Evolutionary conservation across 495 filamentous ascomycete species (phyloP).

Genomic region (Xylaria curta): DNA sequence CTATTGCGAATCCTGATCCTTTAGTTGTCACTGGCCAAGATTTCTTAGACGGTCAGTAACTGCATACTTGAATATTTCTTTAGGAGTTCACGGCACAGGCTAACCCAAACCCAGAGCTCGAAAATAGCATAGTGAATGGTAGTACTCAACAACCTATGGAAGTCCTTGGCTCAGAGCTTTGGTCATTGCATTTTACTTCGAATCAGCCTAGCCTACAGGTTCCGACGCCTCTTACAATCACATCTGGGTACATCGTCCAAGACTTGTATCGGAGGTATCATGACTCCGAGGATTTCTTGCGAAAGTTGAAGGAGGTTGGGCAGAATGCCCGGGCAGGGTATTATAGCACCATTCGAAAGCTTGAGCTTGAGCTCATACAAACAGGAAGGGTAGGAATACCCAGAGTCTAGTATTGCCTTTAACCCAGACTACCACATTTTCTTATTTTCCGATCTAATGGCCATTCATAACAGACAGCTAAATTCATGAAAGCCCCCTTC

Average conservation of each 20-base stretch:
- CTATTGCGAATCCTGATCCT: constrained; percentile 24
- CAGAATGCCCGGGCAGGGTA: constrained; percentile 38
- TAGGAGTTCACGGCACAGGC: constrained; percentile 2
- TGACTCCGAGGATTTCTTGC: constrained; percentile 32
- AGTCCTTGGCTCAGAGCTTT: constrained; percentile 43
- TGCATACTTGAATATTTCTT: neutral
- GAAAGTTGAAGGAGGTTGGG: constrained; percentile 37
- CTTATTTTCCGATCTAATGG: neutral
- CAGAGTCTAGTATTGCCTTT: neutral
- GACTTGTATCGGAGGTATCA: constrained; percentile 36
- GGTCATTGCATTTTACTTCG: constrained; percentile 42
- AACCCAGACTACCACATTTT: neutral
- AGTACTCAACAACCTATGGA: constrained; percentile 35
- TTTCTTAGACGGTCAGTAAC: constrained; percentile 55
- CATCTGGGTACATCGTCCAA: constrained; percentile 40
- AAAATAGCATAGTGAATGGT: constrained; percentile 46
- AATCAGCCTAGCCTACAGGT: constrained; percentile 25
- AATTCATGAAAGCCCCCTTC: neutral
- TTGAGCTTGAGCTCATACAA: constrained; percentile 54
- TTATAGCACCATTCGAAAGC: constrained; percentile 45
- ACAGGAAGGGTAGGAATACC: constrained; percentile 50
- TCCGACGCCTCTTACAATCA: constrained; percentile 37
- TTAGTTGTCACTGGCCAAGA: constrained; percentile 47
- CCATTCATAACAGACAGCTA: neutral
- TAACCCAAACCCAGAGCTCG: constrained; percentile 43